phyloP scores from a whole-genome alignment of 768 basidiomycete genomes.

The Pleurotus tuber-regium region DNA sequence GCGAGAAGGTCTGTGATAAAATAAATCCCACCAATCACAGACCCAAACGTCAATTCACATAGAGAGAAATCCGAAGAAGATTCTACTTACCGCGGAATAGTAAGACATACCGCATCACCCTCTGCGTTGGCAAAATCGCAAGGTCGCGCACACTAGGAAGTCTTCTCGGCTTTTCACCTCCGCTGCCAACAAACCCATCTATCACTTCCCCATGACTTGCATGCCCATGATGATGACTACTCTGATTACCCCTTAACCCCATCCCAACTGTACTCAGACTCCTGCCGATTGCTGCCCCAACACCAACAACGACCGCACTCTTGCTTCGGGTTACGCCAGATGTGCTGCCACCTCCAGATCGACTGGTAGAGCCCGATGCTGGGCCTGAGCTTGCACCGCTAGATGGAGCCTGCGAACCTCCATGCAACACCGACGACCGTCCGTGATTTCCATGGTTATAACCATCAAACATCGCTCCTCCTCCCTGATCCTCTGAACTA shows the following conservation, averaged over 20 bases:
- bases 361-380: no score
- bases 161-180: not conserved
- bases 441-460: no score
- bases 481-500: not conserved
- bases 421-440: not conserved
- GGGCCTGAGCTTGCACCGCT: no score
- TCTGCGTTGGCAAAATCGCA: constrained; percentile 64
- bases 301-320: not conserved
- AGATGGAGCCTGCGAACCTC: not conserved
- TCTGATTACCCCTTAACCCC: not conserved
- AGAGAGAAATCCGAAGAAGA: not conserved
- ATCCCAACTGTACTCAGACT: not conserved
- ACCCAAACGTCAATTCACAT: no score
- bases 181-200: not conserved
- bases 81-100: constrained; percentile 51
- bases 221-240: not conserved
- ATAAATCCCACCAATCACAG: no score
- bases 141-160: constrained; percentile 49
- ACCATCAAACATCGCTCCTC: not conserved
- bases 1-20: constrained; percentile 47
- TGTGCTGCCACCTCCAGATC: not conserved
- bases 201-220: not conserved
- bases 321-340: not conserved
- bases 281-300: not conserved
- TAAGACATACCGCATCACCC: constrained; percentile 66